Percentiles rank a stretch among this genome's conserved stretches.
Evolutionary conservation across 2,329 filamentous ascomycete species (phyloP).

Genomic region (Fusarium palustre): DNA sequence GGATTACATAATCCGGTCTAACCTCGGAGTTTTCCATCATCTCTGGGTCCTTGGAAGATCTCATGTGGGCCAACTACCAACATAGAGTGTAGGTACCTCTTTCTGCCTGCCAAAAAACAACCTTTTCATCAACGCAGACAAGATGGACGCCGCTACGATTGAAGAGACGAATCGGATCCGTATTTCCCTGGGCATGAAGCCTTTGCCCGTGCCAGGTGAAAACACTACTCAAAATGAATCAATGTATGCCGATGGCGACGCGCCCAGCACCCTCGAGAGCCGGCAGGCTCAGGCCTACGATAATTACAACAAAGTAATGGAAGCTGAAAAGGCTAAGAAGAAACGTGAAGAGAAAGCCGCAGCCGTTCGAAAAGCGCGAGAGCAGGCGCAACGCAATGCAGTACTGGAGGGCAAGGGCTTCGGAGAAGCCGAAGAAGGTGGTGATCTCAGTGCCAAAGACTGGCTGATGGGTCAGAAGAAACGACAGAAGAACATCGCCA

Average conservation of each 20-base stretch:
- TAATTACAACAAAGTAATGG: slow-evolving; percentile 74
- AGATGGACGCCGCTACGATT: slow-evolving; percentile 78
- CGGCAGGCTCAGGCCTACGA: slow-evolving; percentile 78
- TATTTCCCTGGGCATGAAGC: slow-evolving; percentile 88
- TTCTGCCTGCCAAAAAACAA: slow-evolving; percentile 5
- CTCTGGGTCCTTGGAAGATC: background rate
- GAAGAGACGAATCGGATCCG: slow-evolving; percentile 96
- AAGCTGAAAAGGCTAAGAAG: slow-evolving; percentile 80
- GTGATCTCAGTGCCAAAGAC: slow-evolving; percentile 79
- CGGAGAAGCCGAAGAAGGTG: slow-evolving; percentile 77
- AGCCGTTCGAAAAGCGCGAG: slow-evolving; percentile 87
- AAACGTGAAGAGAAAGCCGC: slow-evolving; percentile 84
- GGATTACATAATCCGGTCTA: slow-evolving; percentile 25
- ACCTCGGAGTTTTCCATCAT: slow-evolving; percentile 6
- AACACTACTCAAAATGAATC: slow-evolving; percentile 56
- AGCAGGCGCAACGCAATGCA: slow-evolving; percentile 80
- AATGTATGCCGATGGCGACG: slow-evolving; percentile 70
- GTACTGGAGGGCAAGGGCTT: slow-evolving; percentile 85
- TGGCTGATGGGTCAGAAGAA: slow-evolving; percentile 95
- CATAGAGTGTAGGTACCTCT: background rate
- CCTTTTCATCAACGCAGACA: slow-evolving; percentile 35
- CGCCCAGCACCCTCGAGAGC: slow-evolving; percentile 84
- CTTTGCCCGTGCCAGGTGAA: slow-evolving; percentile 82
- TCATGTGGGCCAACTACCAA: background rate
- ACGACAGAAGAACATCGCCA: slow-evolving; percentile 89